Base-by-base conservation (phyloP, 768 basidiomycete species). In the Phlegmacium glaucopus region DNA sequence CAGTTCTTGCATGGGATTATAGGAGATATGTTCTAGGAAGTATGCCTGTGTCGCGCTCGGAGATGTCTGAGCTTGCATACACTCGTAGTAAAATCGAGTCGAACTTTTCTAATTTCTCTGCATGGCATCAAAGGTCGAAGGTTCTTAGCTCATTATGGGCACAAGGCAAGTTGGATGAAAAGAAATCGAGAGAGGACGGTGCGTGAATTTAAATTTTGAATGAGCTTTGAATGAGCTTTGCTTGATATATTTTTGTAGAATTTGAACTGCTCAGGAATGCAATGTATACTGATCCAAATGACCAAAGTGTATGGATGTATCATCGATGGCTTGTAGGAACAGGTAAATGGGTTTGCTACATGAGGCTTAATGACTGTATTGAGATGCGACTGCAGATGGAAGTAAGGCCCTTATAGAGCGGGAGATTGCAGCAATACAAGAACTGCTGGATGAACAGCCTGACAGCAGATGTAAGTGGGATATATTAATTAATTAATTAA, bases 301-400 rank as follows among this genome's bases (percentile, higher is more conserved):
- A 98, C 64, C 95, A 98, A 64, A 93, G 91, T 50, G 92, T 90
- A 1, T 99, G 96, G 96, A 82, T 99, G 48, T 99, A 98, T 64
- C 96, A 98, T 60, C 82, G 94, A n/a, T 98, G 95, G 94, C 75
- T 99, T 2, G 79, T 97, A 44, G 92, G 91, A 7, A 66, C 78
- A 52, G 86, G 94, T 32, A 18, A 25, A 29, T 22, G 22, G 22
- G 22, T 22, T 22, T 22, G 3, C 22, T 22, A 22, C 22, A 22
- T 22, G 22, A 22, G 5, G 5, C 2, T n/a, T 22, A 22, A 2
- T 22, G 22, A 22, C 3, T 2, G 22, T 22, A 32, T 37, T 41
- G 29, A 55, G 38, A 53, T n/a, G 26, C 39, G 35, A 9, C 27
- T 8, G 22, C 51, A 89, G 92, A 85, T 6, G 73, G 83, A 2